Evolutionary conservation across 106 monocot genomes (phyloP).

Genomic region (Iris macrosiphon): DNA sequence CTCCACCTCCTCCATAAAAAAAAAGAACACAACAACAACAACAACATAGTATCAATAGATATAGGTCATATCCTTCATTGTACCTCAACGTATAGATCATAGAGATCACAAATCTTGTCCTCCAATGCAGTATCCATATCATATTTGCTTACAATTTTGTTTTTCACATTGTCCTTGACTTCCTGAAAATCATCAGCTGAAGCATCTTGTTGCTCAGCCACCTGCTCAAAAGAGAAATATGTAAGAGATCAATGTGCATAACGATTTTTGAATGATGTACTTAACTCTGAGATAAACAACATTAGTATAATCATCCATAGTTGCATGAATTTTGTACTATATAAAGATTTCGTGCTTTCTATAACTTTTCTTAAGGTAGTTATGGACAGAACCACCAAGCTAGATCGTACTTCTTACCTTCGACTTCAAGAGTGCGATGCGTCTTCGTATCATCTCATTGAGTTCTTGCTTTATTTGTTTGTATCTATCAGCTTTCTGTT

Average conservation of each 20-base stretch:
- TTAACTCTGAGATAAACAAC: background rate
- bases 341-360: background rate
- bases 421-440: conserved; percentile 38
- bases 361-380: background rate
- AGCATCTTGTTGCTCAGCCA: conserved; percentile 50
- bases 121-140: conserved; percentile 74
- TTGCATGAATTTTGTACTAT: background rate
- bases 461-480: conserved; percentile 81
- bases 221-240: conserved; percentile 25
- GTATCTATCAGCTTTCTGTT: conserved; percentile 65
- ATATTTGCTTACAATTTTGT: conserved; percentile 39
- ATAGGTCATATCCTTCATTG: background rate
- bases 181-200: conserved; percentile 84
- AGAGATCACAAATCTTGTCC: conserved; percentile 92
- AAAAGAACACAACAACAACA: too few relatives aligned
- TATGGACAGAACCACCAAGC: background rate
- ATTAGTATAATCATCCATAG: background rate
- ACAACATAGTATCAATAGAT: background rate
- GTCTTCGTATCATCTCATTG: conserved; percentile 76
- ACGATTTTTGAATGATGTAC: too few relatives aligned
- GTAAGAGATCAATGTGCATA: background rate
- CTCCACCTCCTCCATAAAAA: too few relatives aligned
- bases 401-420: conserved; percentile 38
- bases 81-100: conserved; percentile 98
- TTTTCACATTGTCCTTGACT: conserved; percentile 38